Percentiles rank a stretch among this genome's conserved stretches.
Evolutionary conservation across 2,329 filamentous ascomycete species (phyloP).

Genomic region (Zymoseptoria passerinii): DNA sequence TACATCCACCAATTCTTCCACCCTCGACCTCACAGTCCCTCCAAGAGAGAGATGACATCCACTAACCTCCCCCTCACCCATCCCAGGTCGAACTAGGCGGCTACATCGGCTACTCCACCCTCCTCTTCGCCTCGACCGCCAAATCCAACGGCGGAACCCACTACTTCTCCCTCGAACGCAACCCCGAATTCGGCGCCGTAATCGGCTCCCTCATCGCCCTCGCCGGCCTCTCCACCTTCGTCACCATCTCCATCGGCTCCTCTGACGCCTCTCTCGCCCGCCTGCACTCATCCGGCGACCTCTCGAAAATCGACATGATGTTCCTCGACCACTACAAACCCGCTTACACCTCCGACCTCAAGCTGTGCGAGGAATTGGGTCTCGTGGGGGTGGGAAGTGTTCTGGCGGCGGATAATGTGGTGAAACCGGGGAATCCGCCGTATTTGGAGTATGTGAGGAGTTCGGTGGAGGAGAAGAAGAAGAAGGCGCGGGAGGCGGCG

Average conservation of each 20-base stretch:
- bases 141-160: slow-evolving; percentile 53
- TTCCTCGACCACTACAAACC: slow-evolving; percentile 79
- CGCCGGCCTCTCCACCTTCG: slow-evolving; percentile 61
- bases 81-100: slow-evolving; percentile 64
- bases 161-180: slow-evolving; percentile 66
- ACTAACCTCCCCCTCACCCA: not conserved
- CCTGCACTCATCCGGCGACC: slow-evolving; percentile 45
- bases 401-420: slow-evolving; percentile 61
- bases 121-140: slow-evolving; percentile 63
- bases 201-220: slow-evolving; percentile 62
- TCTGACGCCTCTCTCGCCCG: slow-evolving; percentile 58
- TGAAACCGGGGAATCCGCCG: slow-evolving; percentile 62
- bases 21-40: not conserved
- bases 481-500: slow-evolving; percentile 29
- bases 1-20: slow-evolving; percentile 19
- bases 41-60: not conserved
- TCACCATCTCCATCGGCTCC: slow-evolving; percentile 62
- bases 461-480: slow-evolving; percentile 53
- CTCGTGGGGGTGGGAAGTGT: slow-evolving; percentile 56
- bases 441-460: slow-evolving; percentile 64
- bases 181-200: slow-evolving; percentile 64
- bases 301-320: slow-evolving; percentile 59
- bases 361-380: slow-evolving; percentile 64
- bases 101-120: slow-evolving; percentile 73
- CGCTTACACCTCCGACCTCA: slow-evolving; percentile 64